Evolutionary conservation across 208 protist species (phyloP).

Genomic region (Blastocrithidia nonstop): DNA sequence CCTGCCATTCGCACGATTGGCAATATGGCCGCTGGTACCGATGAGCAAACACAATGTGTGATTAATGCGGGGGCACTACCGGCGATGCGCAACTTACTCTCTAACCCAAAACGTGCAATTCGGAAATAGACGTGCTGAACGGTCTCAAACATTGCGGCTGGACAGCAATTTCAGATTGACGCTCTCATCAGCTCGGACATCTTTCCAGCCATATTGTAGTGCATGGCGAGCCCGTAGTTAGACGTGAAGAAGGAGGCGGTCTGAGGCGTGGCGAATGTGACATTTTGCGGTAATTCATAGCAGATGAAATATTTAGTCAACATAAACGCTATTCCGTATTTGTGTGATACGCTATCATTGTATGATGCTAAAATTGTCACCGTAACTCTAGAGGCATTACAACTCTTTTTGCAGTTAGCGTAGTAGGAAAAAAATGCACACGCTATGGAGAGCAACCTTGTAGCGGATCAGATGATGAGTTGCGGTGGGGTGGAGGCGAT

Average conservation of each 20-base stretch:
- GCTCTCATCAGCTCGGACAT: constrained; percentile 80
- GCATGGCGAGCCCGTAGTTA: constrained; percentile 77
- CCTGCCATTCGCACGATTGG: constrained; percentile 94
- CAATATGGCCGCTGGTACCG: constrained; percentile 97
- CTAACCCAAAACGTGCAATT: constrained; percentile 74
- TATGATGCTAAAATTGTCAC: constrained; percentile 86
- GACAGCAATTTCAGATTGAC: constrained; percentile 90
- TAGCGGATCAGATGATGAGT: constrained; percentile 77
- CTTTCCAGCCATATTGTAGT: constrained; percentile 84
- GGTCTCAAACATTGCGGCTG: constrained; percentile 98
- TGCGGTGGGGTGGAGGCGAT: constrained; percentile 89
- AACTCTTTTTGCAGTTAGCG: constrained; percentile 87
- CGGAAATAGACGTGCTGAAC: constrained; percentile 98
- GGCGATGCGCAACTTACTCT: constrained; percentile 66
- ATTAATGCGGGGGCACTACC: constrained; percentile 86
- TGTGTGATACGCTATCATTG: constrained; percentile 86
- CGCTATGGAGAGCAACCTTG: constrained; percentile 26
- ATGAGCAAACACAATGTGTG: constrained; percentile 92
- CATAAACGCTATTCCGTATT: constrained; percentile 74
- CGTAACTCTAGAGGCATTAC: constrained; percentile 93
- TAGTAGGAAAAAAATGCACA: constrained; percentile 31
- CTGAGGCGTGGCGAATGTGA: constrained; percentile 95
- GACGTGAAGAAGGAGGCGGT: constrained; percentile 97
- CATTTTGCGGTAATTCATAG: constrained; percentile 75
- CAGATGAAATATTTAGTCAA: constrained; percentile 88